Conservation (phyloP, 176 grass and related monocot species). For the Alloteropsis semialata region DNA sequence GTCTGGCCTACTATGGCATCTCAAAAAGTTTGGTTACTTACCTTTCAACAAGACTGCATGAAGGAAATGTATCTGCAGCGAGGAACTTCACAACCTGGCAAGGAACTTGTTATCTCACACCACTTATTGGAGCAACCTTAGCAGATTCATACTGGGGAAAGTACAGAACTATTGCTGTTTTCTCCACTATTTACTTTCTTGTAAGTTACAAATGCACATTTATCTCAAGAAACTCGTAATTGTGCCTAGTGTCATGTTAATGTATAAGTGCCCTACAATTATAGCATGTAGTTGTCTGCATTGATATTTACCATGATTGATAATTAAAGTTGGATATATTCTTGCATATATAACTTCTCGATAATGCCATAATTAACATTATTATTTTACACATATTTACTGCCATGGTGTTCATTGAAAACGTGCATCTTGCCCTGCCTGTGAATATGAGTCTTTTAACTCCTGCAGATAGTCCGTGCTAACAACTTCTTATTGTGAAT, state of each 20-base stretch:
- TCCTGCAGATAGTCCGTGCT: constrained; percentile 5
- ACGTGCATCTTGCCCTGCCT: not conserved
- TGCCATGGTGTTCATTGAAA: not conserved
- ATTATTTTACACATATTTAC: not conserved
- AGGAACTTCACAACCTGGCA: constrained; percentile 80
- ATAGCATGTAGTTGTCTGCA: not conserved
- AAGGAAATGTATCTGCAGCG: constrained; percentile 67
- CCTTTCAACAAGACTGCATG: constrained; percentile 55
- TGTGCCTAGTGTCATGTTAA: not conserved
- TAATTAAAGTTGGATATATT: not conserved
- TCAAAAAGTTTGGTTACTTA: constrained; percentile 80
- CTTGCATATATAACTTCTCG: not conserved
- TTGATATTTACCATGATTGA: not conserved
- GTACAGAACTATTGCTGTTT: constrained; percentile 65
- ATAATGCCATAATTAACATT: not conserved
- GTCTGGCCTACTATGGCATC: constrained; percentile 80
- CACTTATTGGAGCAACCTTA: constrained; percentile 67
- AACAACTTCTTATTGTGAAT: constrained; percentile 7
- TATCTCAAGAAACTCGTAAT: not conserved
- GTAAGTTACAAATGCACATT: constrained; percentile 46
- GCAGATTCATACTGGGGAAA: constrained; percentile 80
- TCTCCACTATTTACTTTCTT: constrained; percentile 75
- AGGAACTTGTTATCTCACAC: constrained; percentile 86
- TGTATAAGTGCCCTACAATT: not conserved
- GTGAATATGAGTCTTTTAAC: not conserved